phyloP scores from a whole-genome alignment of 2,329 filamentous ascomycete genomes.

The Colletotrichum zoysiae region DNA sequence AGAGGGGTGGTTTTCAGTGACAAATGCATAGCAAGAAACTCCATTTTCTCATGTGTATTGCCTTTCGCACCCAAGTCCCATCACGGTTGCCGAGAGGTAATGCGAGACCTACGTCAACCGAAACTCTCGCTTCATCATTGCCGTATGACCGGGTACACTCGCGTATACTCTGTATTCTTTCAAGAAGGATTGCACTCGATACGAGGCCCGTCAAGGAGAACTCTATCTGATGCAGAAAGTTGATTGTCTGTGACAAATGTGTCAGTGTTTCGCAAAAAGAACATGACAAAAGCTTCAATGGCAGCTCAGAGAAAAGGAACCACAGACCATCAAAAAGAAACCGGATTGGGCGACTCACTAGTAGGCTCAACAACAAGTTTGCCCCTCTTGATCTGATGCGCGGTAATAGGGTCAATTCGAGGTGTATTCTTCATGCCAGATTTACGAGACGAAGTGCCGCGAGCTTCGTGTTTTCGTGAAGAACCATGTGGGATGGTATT shows the following conservation, averaged over 20 bases:
- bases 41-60: background rate
- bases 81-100: background rate
- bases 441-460: background rate
- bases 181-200: slow-evolving; percentile 10
- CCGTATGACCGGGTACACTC: background rate
- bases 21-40: background rate
- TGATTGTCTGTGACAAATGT: background rate
- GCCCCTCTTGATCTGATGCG: slow-evolving; percentile 5
- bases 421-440: too few species aligned
- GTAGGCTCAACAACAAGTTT: slow-evolving; percentile 1
- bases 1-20: background rate
- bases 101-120: background rate
- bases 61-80: background rate
- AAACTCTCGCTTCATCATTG: background rate
- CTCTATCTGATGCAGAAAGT: too few species aligned
- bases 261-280: background rate
- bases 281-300: background rate
- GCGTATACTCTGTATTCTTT: background rate
- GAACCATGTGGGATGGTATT: background rate
- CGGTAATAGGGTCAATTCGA: background rate
- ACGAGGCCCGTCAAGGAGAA: background rate
- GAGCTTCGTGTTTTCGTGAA: background rate
- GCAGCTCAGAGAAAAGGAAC: background rate
- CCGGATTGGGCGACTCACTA: slow-evolving; percentile 12
- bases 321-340: slow-evolving; percentile 21